Base-by-base conservation (phyloP, 140 eudicot genomes). In the Senecio squalidus region DNA sequence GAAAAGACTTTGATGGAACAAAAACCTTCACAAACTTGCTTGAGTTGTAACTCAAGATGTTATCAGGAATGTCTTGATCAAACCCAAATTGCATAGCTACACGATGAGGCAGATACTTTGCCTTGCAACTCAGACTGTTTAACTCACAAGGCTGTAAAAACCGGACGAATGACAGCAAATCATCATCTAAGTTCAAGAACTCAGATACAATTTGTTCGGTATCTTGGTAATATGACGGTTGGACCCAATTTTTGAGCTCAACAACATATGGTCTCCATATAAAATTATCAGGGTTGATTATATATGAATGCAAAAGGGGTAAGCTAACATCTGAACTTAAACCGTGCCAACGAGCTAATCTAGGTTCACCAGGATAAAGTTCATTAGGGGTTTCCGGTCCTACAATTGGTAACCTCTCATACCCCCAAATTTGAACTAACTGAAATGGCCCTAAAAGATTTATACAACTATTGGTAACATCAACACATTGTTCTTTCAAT, bases 401-500 rank as follows among this genome's bases (percentile, higher is more conserved):
- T 53, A 75, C 20, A 13, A 11, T 7, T 14, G 79, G 75, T 3
- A 81, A 66, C 55, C 83, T 66, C 59, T 84, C 94, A 66, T 69
- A 81, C 14, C 66, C 94, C 94, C 85, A 78, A 61, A 78, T 49
- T 25, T 68, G 85, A 54, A 78, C 74, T 14, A 77, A 55, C 52
- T 49, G 67, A 43, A 84, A 74, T 43, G 84, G 82, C 3, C 80
- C 75, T 11, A 47, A 55, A 21, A 68, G 52, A 27, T 50, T 46
- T 6, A 68, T 25, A 18, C 49, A 44, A 68, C 3, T 1, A 27
- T 39, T 51, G 6, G 47, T 47, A 47, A 25, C 40, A 26, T 14
- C 28, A 39, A 64, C 29, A 3, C 40, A 59, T 11, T 62, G 50
- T 39, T 67, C 55, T 36, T 60, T 76, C 46, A 72, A 36, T 10